Evolutionary conservation across 345 rosid species (phyloP).

Genomic region (Eucalyptus camaldulensis): DNA sequence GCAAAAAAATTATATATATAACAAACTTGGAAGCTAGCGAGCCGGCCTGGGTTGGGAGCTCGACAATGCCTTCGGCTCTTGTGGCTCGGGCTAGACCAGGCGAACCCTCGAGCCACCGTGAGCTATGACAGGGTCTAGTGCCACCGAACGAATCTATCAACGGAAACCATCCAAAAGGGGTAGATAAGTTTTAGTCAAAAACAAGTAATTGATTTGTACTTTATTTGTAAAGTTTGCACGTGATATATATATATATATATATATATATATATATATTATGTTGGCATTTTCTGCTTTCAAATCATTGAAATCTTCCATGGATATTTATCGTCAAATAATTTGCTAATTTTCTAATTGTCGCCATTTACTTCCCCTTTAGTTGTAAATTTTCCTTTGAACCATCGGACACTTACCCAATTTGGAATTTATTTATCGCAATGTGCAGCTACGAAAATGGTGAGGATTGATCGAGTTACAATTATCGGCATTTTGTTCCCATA

Average conservation of each 20-base stretch:
- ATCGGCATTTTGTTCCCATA: background rate
- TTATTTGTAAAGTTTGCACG: background rate
- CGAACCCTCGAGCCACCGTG: rapidly evolving
- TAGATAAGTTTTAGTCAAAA: background rate
- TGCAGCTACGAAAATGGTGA: background rate
- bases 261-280: too few relatives aligned
- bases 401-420: background rate
- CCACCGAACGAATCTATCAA: background rate
- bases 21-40: background rate
- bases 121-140: background rate
- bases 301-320: background rate
- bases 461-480: background rate
- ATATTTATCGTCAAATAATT: background rate
- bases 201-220: background rate
- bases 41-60: background rate
- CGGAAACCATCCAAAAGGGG: background rate
- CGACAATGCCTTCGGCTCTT: rapidly evolving
- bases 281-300: background rate
- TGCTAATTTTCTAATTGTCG: background rate
- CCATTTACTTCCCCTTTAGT: background rate
- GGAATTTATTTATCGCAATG: background rate
- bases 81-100: background rate
- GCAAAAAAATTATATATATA: background rate
- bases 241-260: too few relatives aligned
- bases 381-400: background rate